phyloP scores from a whole-genome alignment of 345 rosid species.

The Sonneratia caseolaris region DNA sequence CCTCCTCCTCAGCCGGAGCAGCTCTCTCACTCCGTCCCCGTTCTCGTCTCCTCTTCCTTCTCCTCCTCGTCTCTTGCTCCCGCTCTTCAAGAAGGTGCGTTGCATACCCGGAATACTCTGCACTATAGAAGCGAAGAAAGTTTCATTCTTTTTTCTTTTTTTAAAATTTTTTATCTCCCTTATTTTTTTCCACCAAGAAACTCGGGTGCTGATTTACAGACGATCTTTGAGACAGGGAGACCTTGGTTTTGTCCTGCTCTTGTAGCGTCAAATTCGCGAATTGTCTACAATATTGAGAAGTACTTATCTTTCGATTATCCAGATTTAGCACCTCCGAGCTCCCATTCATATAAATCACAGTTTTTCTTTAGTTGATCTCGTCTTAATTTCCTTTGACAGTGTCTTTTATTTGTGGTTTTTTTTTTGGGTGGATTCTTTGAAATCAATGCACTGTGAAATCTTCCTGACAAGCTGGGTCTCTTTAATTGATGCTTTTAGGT shows the following conservation, averaged over 20 bases:
- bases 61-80: constrained; percentile 6
- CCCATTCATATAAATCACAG: not conserved
- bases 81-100: constrained; percentile 15
- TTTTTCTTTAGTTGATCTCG: not conserved
- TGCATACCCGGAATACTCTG: not conserved
- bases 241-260: not conserved
- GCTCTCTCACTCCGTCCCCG: constrained; percentile 11
- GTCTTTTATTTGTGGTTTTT: not conserved
- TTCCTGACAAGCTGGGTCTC: not conserved
- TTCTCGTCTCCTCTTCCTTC: constrained; percentile 15
- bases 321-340: not conserved
- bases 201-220: not conserved
- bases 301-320: not conserved
- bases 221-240: not conserved
- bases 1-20: constrained; percentile 13
- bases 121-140: not conserved
- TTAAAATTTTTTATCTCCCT: not conserved
- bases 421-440: not conserved
- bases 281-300: not conserved
- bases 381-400: not conserved
- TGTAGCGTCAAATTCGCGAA: not conserved
- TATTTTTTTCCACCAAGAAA: not conserved
- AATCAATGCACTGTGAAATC: not conserved
- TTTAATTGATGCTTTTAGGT: not conserved
- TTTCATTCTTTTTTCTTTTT: not conserved